phyloP scores from a whole-genome alignment of 257 asterid genomes.

The Solanum pinnatisectum region DNA sequence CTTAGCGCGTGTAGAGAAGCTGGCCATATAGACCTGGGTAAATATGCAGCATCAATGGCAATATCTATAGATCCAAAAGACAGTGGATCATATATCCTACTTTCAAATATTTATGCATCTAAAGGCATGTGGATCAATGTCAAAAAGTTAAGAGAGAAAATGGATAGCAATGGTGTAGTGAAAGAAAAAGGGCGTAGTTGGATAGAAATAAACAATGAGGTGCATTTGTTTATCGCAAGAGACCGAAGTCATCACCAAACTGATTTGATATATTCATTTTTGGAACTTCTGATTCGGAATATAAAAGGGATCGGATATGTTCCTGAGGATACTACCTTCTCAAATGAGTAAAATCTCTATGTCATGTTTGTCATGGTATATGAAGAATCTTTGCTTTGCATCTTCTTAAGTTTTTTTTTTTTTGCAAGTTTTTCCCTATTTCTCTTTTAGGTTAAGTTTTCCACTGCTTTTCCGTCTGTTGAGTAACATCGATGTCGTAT shows the following conservation, averaged over 20 bases:
- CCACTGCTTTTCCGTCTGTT: not conserved
- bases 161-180: constrained; percentile 22
- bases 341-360: not conserved
- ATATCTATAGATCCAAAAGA: constrained; percentile 23
- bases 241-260: constrained; percentile 17
- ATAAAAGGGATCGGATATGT: constrained; percentile 6
- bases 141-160: constrained; percentile 29
- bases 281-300: constrained; percentile 23
- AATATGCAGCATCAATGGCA: constrained; percentile 30
- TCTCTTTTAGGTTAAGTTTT: not conserved
- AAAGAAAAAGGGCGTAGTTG: constrained; percentile 43
- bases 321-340: not conserved
- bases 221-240: constrained; percentile 18
- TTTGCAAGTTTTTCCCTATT: not conserved
- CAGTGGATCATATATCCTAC: constrained; percentile 35
- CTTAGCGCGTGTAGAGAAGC: constrained; percentile 30
- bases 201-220: constrained; percentile 30
- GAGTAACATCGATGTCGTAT: not conserved
- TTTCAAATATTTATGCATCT: constrained; percentile 40
- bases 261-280: constrained; percentile 8
- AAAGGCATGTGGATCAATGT: constrained; percentile 36
- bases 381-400: not conserved
- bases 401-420: not conserved
- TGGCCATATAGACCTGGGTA: constrained; percentile 26
- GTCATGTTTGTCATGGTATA: not conserved